Evolutionary conservation across 1,139 yeast species (phyloP), one percentile per base, ranked within the genome.

Genomic region (Lodderomyces orthopsilosis): DNA sequence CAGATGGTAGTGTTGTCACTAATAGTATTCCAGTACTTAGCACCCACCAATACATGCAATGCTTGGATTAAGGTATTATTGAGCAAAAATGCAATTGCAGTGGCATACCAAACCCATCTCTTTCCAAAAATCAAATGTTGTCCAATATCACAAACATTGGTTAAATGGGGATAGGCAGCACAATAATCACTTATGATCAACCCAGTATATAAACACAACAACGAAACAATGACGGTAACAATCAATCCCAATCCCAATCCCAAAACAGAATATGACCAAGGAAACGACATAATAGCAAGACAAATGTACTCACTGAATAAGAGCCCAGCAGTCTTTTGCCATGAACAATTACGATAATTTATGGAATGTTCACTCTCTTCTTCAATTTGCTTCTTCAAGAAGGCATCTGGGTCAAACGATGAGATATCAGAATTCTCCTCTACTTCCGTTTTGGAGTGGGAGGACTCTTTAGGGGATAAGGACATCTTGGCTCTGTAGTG

Each of bases 231-330:
- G 1, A 70, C 68, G 0, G 85, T 80, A 42, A 79, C 57, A 28
- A 80, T 74, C 19, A 79, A 59, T 0, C 85, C 85, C 1, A 83
- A 82, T 1, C 79, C 74, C 19, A 79, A 58, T 0, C 85, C 85
- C 26, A 80, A 61, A 2, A 79, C 79, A 1, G 83, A 75, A 53
- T 75, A 80, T 6, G 83, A 75, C 83, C 83, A 77, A 0, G 85
- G 85, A 55, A 80, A 80, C 15, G 83, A 76, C 77, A 80, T 71
- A 46, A 79, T 78, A 9, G 85, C 85, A 48, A 80, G 64, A 52
- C 83, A 79, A 32, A 79, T 77, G 58, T 80, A 80, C 56, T 80
- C 85, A 4, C 82, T 75, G 48, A 79, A 76, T 42, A 80, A 61
- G 36, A 80, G 65, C 6, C 81, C 82, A 0, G 83, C 79, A 0